phyloP scores from a whole-genome alignment of 2,329 filamentous ascomycete species.

The Myriosclerotinia curreyana region DNA sequence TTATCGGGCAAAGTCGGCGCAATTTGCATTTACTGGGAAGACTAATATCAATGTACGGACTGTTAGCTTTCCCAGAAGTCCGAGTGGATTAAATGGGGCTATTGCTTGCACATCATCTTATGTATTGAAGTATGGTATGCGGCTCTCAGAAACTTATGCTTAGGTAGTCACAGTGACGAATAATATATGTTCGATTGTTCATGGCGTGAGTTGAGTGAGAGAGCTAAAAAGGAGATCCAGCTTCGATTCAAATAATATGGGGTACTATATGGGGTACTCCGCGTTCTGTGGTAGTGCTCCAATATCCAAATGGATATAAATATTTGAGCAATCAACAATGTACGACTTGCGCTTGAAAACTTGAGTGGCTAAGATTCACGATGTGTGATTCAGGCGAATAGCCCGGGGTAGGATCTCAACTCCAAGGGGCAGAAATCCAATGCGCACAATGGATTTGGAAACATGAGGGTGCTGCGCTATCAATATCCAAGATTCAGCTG shows the following conservation, averaged over 20 bases:
- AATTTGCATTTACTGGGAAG: not conserved
- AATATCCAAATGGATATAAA: too few relatives aligned
- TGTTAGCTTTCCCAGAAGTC: not conserved
- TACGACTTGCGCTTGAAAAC: not conserved
- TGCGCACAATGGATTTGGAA: not conserved
- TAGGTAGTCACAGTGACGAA: not conserved
- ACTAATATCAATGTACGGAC: not conserved
- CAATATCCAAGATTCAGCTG: not conserved
- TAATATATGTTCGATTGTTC: not conserved
- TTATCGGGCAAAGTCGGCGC: not conserved
- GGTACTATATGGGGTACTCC: constrained; percentile 6
- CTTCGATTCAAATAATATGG: not conserved
- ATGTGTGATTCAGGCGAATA: too few relatives aligned
- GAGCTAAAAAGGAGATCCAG: not conserved
- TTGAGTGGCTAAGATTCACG: too few relatives aligned
- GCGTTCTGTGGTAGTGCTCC: not conserved
- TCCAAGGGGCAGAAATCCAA: not conserved
- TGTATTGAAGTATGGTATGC: not conserved
- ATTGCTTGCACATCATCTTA: not conserved
- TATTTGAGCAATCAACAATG: not conserved
- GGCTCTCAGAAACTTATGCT: not conserved
- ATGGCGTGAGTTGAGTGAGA: not conserved
- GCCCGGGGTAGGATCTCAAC: not conserved
- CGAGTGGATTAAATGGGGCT: not conserved
- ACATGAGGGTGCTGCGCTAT: not conserved